These are phyloP conservation scores for Fraxinus angustifolia DNA, from an alignment of 305 asterid genomes.

Conservation along the genomic window DNA sequence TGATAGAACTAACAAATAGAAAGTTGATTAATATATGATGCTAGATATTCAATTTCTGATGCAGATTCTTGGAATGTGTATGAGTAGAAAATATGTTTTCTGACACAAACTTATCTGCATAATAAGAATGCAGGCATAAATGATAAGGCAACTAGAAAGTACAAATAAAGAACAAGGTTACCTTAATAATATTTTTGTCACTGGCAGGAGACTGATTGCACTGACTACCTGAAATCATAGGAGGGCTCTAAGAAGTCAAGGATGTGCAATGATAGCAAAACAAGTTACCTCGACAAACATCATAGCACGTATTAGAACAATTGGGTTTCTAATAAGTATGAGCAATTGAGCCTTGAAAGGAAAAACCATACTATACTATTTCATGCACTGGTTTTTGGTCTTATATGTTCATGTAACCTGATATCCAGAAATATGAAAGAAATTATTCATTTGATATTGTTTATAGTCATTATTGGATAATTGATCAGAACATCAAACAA, in stretches of 20 bases:
- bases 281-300: not conserved
- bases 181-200: conserved; percentile 55
- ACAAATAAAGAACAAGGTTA: conserved; percentile 25
- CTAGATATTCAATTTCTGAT: not conserved
- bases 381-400: not conserved
- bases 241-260: conserved; percentile 28
- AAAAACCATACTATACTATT: conserved; percentile 1
- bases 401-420: not conserved
- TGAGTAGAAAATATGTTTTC: not conserved
- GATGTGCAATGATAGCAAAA: conserved; percentile 10
- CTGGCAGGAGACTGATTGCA: conserved; percentile 37
- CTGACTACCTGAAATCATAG: conserved; percentile 54
- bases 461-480: not conserved
- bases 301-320: not conserved
- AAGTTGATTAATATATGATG: not conserved
- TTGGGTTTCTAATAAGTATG: not conserved
- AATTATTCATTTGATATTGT: not conserved
- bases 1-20: conserved; percentile 13
- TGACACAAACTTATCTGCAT: not conserved
- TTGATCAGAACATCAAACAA: not conserved
- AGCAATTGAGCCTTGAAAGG: conserved; percentile 1
- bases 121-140: conserved; percentile 2
- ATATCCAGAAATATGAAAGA: not conserved
- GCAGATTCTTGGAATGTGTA: not conserved
- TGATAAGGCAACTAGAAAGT: conserved; percentile 17